Evolutionary conservation across 2,329 filamentous ascomycete genomes (phyloP).

Genomic region (Acarospora socialis): DNA sequence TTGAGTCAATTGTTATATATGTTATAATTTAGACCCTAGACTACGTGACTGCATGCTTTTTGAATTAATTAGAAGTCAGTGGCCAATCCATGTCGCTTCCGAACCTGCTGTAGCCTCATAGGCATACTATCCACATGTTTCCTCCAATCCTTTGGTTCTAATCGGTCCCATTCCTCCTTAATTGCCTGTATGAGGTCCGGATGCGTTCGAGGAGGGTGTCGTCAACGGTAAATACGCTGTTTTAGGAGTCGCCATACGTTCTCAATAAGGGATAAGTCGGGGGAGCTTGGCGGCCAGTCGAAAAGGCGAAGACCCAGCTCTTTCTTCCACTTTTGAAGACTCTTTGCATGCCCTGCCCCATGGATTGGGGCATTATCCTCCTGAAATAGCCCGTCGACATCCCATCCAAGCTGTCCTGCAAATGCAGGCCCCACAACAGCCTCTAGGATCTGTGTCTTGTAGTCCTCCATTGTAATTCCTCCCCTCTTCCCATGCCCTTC

Average conservation of each 20-base stretch:
- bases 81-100: too few species aligned
- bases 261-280: slow-evolving; percentile 14
- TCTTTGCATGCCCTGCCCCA: slow-evolving; percentile 1
- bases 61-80: too few species aligned
- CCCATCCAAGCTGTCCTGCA: neutral
- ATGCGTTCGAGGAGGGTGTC: too few species aligned
- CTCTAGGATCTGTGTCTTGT: slow-evolving; percentile 6
- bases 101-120: too few species aligned
- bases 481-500: slow-evolving; percentile 1
- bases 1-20: too few species aligned
- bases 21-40: too few species aligned
- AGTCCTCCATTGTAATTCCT: neutral
- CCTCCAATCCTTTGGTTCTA: too few species aligned
- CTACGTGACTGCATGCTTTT: too few species aligned
- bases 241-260: slow-evolving; percentile 13
- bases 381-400: slow-evolving; percentile 8
- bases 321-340: slow-evolving; percentile 1
- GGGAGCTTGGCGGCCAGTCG: slow-evolving; percentile 10
- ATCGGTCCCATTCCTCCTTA: too few species aligned
- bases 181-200: too few species aligned
- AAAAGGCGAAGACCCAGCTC: slow-evolving; percentile 7
- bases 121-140: too few species aligned
- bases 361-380: slow-evolving; percentile 12
- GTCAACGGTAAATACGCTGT: slow-evolving; percentile 4
- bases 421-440: slow-evolving; percentile 2